These are phyloP conservation scores for Penicillium psychrosexuale DNA, from an alignment of 2,329 filamentous ascomycete species.

Conservation along the genomic window DNA sequence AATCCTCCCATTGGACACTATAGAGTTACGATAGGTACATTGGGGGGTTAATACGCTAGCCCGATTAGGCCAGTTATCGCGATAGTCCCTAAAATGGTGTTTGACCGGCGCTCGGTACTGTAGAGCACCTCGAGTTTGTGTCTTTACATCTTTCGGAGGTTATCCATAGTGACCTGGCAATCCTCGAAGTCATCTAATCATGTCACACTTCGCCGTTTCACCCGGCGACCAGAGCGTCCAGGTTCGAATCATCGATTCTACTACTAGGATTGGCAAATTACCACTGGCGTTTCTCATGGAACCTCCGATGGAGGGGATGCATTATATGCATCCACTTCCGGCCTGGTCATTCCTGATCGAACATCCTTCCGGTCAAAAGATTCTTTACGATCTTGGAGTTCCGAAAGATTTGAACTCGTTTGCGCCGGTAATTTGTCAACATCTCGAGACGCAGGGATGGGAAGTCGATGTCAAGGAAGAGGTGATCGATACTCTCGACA, in stretches of 20 bases:
- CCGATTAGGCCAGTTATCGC: no score
- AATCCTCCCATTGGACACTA: no score
- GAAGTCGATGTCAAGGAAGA: conserved; percentile 3
- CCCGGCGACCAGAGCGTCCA: conserved; percentile 1
- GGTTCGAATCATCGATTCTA: conserved; percentile 15
- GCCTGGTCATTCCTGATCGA: conserved; percentile 25
- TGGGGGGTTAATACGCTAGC: no score
- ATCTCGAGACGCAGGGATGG: not conserved
- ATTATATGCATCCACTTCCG: not conserved
- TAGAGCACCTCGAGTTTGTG: not conserved
- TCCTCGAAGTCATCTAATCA: not conserved
- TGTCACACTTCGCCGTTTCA: conserved; percentile 3
- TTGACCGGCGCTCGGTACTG: no score
- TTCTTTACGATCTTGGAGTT: conserved; percentile 50
- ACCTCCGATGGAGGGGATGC: conserved; percentile 5
- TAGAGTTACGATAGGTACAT: no score
- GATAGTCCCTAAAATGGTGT: no score
- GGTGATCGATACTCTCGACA: conserved; percentile 6
- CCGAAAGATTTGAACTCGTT: conserved; percentile 47
- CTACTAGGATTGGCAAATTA: conserved; percentile 1
- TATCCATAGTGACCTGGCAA: not conserved
- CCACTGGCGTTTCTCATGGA: conserved; percentile 6
- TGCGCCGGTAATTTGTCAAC: conserved; percentile 19
- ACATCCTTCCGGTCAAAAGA: conserved; percentile 34
- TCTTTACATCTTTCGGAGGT: not conserved